Evolutionary conservation across 805 yeast species (phyloP).

Genomic region (Nakazawaea laoshanensis): DNA sequence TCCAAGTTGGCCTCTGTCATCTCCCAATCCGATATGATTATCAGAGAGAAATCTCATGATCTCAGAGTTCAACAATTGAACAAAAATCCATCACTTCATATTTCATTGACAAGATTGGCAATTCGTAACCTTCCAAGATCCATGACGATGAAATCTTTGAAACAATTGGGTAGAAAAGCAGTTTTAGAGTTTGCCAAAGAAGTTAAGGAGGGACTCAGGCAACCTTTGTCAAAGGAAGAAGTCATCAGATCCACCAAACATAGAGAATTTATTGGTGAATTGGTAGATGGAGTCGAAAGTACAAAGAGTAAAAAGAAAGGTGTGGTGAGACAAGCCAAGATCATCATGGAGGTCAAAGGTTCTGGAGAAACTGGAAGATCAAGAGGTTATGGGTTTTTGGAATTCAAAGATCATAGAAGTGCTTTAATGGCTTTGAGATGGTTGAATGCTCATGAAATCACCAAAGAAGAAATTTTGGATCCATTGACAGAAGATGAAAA

Average conservation of each 20-base stretch:
- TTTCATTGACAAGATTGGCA: slow-evolving; percentile 92
- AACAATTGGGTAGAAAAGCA: slow-evolving; percentile 89
- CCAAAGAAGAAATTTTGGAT: slow-evolving; percentile 57
- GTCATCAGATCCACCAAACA: slow-evolving; percentile 66
- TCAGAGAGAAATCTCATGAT: slow-evolving; percentile 81
- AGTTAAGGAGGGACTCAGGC: slow-evolving; percentile 66
- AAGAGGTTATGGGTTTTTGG: slow-evolving; percentile 95
- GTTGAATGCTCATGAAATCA: slow-evolving; percentile 89
- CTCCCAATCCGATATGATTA: slow-evolving; percentile 66
- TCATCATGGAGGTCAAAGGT: slow-evolving; percentile 87
- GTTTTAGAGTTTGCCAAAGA: slow-evolving; percentile 91
- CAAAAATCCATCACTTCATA: slow-evolving; percentile 84
- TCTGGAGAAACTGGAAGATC: slow-evolving; percentile 82
- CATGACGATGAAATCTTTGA: slow-evolving; percentile 79
- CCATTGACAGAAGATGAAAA: slow-evolving; percentile 67
- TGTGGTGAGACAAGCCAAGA: slow-evolving; percentile 88
- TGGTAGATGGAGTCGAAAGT: slow-evolving; percentile 33
- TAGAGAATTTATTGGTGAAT: slow-evolving; percentile 31
- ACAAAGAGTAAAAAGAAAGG: slow-evolving; percentile 73
- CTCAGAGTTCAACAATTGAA: slow-evolving; percentile 84
- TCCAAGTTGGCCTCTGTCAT: slow-evolving; percentile 71
- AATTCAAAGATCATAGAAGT: slow-evolving; percentile 81
- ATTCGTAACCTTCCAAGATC: slow-evolving; percentile 90
- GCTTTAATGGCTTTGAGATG: slow-evolving; percentile 96
- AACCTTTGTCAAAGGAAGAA: slow-evolving; percentile 86